Base-by-base conservation (phyloP, 352 stramenopile genomes). In the Globisporangium acanthophoron region DNA sequence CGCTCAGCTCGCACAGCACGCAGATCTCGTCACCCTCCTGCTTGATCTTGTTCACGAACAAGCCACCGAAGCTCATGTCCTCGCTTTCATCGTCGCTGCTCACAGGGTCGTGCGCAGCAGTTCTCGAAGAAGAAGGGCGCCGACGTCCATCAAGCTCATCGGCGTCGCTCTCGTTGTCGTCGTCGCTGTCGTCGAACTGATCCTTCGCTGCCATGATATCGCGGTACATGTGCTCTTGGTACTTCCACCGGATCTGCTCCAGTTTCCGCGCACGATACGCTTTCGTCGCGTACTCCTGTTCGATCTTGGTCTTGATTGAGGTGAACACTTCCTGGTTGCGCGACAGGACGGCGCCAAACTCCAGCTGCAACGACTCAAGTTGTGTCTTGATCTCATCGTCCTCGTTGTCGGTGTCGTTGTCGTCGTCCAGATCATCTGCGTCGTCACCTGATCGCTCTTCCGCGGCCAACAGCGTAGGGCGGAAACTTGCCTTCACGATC, bases 31-130 rank as follows among this genome's bases (percentile, higher is more conserved):
- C 74, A 16, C 78, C 76, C 53, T 89, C 78, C 54, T 90, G 74
- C 50, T 88, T 85, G 47, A 90, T 74, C 27, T 76, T 80, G 69
- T 90, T 90, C 51, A 93, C 73, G 31, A 93, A 90, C 54, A 90
- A 66, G 4, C 80, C 78, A 16, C 78, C 81, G 63, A 77, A 91
- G 9, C 64, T 84, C 41, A 81, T 70, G 52, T 91, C 80, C 43
- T 80, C 70, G 20, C 70, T 65, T 6, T 74, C 59, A 3, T 65
- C 74, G n/a, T 81, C 78, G 15, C 70, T 66, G n/a, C 66, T 67
- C 8, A 67, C 66, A 11, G 60, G 63, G 52, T 24, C 62, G 27
- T 15, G 64, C 40, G 61, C 52, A 56, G 51, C 12, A 24, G 63
- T 5, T 24, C 18, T 21, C 43, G 43, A 48, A 24, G 20, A 48